Base-by-base conservation (phyloP, 1,139 yeast genomes). In the Debaryomycetaceae sp. region DNA sequence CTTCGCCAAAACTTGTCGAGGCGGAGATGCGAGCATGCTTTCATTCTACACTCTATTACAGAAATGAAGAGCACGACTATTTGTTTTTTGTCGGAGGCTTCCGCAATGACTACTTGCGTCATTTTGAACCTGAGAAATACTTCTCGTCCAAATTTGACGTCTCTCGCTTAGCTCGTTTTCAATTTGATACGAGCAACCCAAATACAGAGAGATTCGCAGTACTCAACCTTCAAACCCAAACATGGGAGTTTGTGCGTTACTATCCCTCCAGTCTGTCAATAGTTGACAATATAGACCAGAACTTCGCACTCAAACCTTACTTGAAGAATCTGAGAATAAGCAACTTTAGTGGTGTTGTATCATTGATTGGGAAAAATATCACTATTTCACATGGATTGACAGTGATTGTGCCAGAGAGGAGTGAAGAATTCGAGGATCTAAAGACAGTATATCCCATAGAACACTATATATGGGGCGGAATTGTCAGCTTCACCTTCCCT, bases 1-100 rank as follows among this genome's bases (percentile, higher is more conserved):
- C 49, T 3, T 45, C 59, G 6, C 69, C 77, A 1, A 49, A 57
- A 13, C 55, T 71, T 11, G 55, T 65, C 11, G 76, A 70, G 40
- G 78, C 78, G 6, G 78, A 74, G 51, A 57, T 73, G 34, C 54
- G 78, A 24, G 59, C 73, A 5, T 70, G 78, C 51, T 78, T 73
- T 47, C 78, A 74, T 49, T 60, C 66, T 5, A 70, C 75, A 4
- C 56, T 70, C 38, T 67, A 65, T 43, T 70, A 67, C 44, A 59
- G 58, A 43, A 65, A 65, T 24, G 71, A 66, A 24, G 75, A 68
- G 13, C 55, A 63, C 24, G 72, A 68, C 42, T 68, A 66, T 45
- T 55, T 73, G n/a, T 60, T 72, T 34, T 70, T 74, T 40, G 41
- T 72, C 24, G 78, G 78, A 7, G 79, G 79, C 1, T 64, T 71